Conservation (phyloP, 2,329 filamentous ascomycete species). For the Diaporthe nobilis region DNA sequence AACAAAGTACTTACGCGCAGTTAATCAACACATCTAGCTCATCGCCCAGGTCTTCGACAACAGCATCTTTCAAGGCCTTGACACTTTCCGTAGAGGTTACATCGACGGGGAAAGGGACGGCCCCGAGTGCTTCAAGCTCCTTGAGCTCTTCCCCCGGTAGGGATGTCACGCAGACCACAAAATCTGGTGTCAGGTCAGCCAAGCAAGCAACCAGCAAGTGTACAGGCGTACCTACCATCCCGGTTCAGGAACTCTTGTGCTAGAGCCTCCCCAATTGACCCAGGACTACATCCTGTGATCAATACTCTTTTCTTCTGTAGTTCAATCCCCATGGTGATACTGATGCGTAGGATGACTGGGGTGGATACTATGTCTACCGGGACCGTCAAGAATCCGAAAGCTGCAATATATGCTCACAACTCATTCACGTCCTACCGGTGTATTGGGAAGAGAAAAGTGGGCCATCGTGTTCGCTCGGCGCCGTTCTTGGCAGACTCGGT, state of each 20-base stretch:
- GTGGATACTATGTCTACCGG: neutral
- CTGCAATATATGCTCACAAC: neutral
- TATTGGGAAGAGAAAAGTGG: neutral
- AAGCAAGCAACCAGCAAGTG: neutral
- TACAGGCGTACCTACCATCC: neutral
- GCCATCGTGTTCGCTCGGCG: neutral
- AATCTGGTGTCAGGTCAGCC: neutral
- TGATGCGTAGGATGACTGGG: neutral
- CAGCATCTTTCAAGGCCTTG: neutral
- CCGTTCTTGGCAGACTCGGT: neutral
- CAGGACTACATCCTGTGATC: constrained; percentile 12
- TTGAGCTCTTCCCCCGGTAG: neutral
- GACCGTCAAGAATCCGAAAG: neutral
- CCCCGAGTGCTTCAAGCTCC: neutral
- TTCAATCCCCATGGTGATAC: neutral
- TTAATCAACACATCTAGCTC: neutral
- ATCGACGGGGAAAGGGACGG: neutral
- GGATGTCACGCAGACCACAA: constrained; percentile 2
- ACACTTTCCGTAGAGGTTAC: constrained; percentile 4
- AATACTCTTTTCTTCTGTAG: constrained; percentile 6
- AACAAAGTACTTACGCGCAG: neutral
- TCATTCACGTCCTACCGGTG: neutral
- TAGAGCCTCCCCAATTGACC: neutral
- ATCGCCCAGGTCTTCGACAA: neutral
- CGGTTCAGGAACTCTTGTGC: neutral